Evolutionary conservation across 1,284 basidiomycete species (phyloP).

Genomic region (Jaminaea rosea): DNA sequence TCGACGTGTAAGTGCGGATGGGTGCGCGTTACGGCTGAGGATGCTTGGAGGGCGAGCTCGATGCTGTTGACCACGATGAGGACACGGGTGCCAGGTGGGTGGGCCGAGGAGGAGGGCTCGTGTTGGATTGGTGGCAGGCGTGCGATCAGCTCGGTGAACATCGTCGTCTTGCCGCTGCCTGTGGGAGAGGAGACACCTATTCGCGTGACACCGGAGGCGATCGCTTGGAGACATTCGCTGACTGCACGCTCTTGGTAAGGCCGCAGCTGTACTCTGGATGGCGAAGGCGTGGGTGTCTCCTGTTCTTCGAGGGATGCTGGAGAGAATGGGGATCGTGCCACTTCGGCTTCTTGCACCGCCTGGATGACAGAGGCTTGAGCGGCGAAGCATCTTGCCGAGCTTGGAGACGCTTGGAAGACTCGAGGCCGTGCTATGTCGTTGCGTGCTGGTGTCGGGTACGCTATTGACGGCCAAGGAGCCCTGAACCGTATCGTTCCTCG

Average conservation of each 20-base stretch:
- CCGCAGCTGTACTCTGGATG: constrained; percentile 50
- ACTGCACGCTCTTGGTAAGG: constrained; percentile 87
- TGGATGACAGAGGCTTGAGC: too few relatives aligned
- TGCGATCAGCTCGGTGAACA: constrained; percentile 54
- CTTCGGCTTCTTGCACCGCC: too few relatives aligned
- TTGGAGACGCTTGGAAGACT: too few relatives aligned
- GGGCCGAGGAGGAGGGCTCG: constrained; percentile 2
- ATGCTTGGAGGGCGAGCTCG: constrained; percentile 79
- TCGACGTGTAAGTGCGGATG: constrained; percentile 73
- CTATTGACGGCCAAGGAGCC: too few relatives aligned
- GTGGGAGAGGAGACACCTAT: constrained; percentile 90
- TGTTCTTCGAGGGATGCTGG: too few relatives aligned
- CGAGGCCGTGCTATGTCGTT: too few relatives aligned
- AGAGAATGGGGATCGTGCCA: too few relatives aligned
- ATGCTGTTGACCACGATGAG: constrained; percentile 76
- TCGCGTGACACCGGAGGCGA: constrained; percentile 59
- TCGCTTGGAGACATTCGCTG: constrained; percentile 64
- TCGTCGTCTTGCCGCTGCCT: constrained; percentile 75
- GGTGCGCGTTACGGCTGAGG: constrained; percentile 60
- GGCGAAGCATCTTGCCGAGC: too few relatives aligned
- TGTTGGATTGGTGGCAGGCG: constrained; percentile 11
- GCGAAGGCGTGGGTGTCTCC: too few relatives aligned
- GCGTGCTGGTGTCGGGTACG: too few relatives aligned
- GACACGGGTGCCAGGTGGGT: too few relatives aligned
- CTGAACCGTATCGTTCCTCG: too few relatives aligned